Evolutionary conservation across 257 asterid genomes (phyloP), one percentile per base, ranked within the genome.

Genomic region (Osmanthus fragrans): DNA sequence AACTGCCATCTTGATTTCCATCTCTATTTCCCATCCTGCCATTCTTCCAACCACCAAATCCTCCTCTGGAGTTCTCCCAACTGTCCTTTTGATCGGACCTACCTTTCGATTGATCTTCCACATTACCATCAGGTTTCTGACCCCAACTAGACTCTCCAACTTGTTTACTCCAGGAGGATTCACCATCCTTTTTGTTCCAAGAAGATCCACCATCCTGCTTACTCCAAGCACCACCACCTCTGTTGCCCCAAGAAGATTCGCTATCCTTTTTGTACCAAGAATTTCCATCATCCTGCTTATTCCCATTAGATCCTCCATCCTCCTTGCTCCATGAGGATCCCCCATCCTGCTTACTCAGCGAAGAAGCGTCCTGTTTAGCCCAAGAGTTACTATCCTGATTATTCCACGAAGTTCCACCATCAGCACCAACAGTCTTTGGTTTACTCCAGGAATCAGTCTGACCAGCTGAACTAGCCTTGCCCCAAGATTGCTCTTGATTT

Each of bases 391-490:
- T 49, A 75, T 58, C 80, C 67, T 75, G 84, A 29, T 80, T 76
- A 76, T 80, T 69, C 89, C 87, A 84, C 19, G 88, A 87, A 37
- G 91, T 5, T 72, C 82, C 90, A 54, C 84, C 79, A 25, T 80
- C 92, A 76, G 80, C 71, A 73, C 42, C 84, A 73, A 39, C 78
- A 78, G 82, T 73, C 54, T 76, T 84, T 12, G 76, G 83, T 75
- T 87, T 87, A 68, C 72, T 73, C 86, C 83, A 83, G 54, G 85
- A 76, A 56, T 69, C 78, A 69, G 16, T 69, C 70, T 76, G 84
- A 63, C 71, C 74, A 21, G 70, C 21, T 60, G 77, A 32, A 56
- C 69, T 51, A 30, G 29, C 76, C 34, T 69, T 27, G 30, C 63
- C 66, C 81, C 73, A 78, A 47, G 77, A 82, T 33, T 5, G 75